Percentiles rank a stretch among this genome's conserved stretches.
Conservation (phyloP, 805 yeast genomes). For the Starmerella apicola region DNA sequence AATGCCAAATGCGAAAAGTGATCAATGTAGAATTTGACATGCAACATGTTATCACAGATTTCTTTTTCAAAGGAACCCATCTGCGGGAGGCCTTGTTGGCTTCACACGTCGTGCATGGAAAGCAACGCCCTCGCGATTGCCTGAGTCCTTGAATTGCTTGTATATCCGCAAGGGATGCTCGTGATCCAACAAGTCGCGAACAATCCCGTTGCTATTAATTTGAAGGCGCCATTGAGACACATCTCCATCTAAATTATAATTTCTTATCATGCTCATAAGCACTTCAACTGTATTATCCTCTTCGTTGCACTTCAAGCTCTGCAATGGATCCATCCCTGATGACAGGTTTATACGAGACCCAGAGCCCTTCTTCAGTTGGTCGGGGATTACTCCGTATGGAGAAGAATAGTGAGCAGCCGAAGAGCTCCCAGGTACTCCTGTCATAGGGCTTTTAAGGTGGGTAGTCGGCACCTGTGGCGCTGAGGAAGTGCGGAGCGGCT, state of each 20-base stretch:
- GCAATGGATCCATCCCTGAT: constrained; percentile 49
- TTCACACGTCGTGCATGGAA: constrained; percentile 1
- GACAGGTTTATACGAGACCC: too few relatives aligned
- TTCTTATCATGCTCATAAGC: constrained; percentile 73
- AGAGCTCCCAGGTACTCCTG: too few relatives aligned
- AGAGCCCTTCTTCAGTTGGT: too few relatives aligned
- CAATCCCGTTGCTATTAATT: constrained; percentile 83
- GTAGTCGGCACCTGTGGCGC: background rate
- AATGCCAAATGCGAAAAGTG: too few relatives aligned
- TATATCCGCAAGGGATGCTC: constrained; percentile 82
- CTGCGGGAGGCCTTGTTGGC: constrained; percentile 6
- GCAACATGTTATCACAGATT: too few relatives aligned
- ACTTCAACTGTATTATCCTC: constrained; percentile 88
- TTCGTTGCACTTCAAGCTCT: constrained; percentile 70
- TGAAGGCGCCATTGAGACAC: constrained; percentile 84
- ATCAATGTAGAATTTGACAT: too few relatives aligned
- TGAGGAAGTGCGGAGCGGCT: background rate
- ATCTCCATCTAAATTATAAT: constrained; percentile 68
- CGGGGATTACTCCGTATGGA: too few relatives aligned
- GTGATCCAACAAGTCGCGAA: constrained; percentile 64
- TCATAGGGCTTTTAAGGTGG: too few relatives aligned
- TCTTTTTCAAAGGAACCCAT: too few relatives aligned
- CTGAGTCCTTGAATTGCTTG: constrained; percentile 59
- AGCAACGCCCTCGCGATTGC: constrained; percentile 1
- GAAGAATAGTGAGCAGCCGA: too few relatives aligned